Evolutionary conservation across 257 asterid species (phyloP), one percentile per base, ranked within the genome.

Genomic region (Nyctanthes arbortristis): DNA sequence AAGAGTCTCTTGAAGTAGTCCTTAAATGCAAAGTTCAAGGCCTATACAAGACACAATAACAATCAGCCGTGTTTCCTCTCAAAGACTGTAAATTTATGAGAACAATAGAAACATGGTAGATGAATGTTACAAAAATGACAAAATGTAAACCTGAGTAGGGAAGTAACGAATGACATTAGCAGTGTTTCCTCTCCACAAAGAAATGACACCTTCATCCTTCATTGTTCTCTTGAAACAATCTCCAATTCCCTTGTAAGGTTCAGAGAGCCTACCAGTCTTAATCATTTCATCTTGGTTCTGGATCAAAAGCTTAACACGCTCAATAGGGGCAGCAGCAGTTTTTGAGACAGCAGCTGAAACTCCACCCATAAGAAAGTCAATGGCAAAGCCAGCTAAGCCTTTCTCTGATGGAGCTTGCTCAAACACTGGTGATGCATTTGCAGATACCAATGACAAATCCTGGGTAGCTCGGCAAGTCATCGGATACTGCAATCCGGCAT

Each of bases 1-100:
- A 81, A 81, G 75, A 81, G 86, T 10, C 84, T 81, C 81, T 81
- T 81, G 72, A 81, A 81, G 84, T 81, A 81, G 72, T 81, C 86
- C 77, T 81, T 81, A 63, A 78, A 78, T 6, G 86, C 84, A 63
- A 81, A 81, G 78, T 81, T 81, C 81, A 81, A 70, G 37, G 84
- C 84, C 86, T 81, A 62, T 28, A 31, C 28, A 59, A 27, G 28
- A 74, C 5, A 20, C 18, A 52, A 37, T 12, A 54, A 13, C 16
- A 67, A 14, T 45, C 61, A 37, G 54, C 5, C 27, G 55, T n/a
- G n/a, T n/a, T n/a, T n/a, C n/a, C n/a, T n/a, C n/a, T n/a, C n/a
- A n/a, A n/a, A n/a, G n/a, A n/a, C n/a, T n/a, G n/a, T n/a, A n/a
- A n/a, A n/a, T n/a, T n/a, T n/a, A n/a, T n/a, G n/a, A n/a, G n/a